Evolutionary conservation across 2,329 filamentous ascomycete species (phyloP), one percentile per base, ranked within the genome.

Genomic region (Nemania sp.): DNA sequence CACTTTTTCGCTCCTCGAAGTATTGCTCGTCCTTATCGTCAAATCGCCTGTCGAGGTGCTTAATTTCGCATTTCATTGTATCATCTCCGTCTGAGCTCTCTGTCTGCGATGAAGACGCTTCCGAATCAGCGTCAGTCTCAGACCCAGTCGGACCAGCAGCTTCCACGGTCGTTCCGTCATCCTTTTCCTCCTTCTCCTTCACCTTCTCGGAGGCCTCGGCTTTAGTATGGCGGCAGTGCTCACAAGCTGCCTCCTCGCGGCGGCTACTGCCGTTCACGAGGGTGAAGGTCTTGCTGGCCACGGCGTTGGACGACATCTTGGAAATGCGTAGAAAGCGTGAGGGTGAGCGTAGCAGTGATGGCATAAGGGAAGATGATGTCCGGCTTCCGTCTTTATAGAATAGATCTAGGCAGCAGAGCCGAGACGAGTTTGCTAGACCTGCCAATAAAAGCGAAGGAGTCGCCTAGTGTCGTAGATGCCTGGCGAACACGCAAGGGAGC

Each of bases 51-150:
- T 71, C 66, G 17, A 68, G 48, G 19, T 66, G 59, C 52, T 64
- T 65, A 50, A 68, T 60, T 39, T 67, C 60, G 44, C 66, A 70
- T 45, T 66, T 68, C 65, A 71, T 67, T 37, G 62, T 19, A 8
- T 36, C 44, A 14, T 24, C 40, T 9, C 6, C 43, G 2, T 48
- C 37, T 4, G 39, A 30, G 26, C n/a, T 26, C 14, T 33, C 39
- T 3, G 30, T 37, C 43, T 48, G 37, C 20, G 49, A 41, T 12
- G 33, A 33, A 9, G 24, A n/a, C n/a, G 33, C 49, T 17, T 33
- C 40, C 6, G 24, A 17, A 3, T 39, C 22, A 7, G 5, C 31
- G 6, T 43, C 41, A 9, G 30, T 44, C 5, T 34, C 40, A 12
- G 48, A 51, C n/a, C 33, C 48, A 2, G 40, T 31, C 6, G 33